Conservation (phyloP, 441 rosid species). For the Mallotus repandus region DNA sequence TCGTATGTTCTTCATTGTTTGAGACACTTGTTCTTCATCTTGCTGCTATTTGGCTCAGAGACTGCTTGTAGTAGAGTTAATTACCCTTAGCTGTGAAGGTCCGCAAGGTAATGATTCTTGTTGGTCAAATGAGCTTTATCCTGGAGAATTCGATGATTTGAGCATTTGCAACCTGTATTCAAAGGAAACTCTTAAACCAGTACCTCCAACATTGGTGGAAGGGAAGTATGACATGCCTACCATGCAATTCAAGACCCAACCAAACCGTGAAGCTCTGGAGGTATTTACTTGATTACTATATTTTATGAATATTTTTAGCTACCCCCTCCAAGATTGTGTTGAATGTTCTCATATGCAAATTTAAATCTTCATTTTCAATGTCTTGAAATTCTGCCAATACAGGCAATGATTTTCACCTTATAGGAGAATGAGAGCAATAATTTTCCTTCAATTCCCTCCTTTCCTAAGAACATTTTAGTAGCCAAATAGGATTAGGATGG, state of each 20-base stretch:
- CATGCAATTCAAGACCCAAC: slow-evolving; percentile 35
- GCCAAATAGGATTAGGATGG: no score
- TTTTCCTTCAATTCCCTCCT: no score
- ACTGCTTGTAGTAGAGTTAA: slow-evolving; percentile 53
- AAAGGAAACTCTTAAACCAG: slow-evolving; percentile 40
- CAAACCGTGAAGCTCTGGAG: slow-evolving; percentile 58
- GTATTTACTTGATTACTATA: slow-evolving; percentile 29
- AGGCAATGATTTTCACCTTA: no score
- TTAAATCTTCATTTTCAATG: not conserved
- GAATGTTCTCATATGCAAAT: not conserved
- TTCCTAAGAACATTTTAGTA: no score
- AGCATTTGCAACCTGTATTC: slow-evolving; percentile 49
- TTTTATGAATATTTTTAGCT: not conserved
- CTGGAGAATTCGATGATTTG: slow-evolving; percentile 66
- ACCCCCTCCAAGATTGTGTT: not conserved
- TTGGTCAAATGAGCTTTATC: slow-evolving; percentile 73
- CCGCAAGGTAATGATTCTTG: slow-evolving; percentile 29
- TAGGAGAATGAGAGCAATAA: no score
- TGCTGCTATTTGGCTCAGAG: slow-evolving; percentile 45
- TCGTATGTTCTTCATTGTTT: not conserved
- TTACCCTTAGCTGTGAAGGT: slow-evolving; percentile 45
- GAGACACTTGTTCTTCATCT: not conserved
- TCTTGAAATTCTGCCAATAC: not conserved
- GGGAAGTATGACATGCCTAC: slow-evolving; percentile 29
- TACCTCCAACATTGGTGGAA: slow-evolving; percentile 47